These are phyloP conservation scores for Crithidia brevicula DNA, from an alignment of 208 protist genomes.

Conservation along the genomic window DNA sequence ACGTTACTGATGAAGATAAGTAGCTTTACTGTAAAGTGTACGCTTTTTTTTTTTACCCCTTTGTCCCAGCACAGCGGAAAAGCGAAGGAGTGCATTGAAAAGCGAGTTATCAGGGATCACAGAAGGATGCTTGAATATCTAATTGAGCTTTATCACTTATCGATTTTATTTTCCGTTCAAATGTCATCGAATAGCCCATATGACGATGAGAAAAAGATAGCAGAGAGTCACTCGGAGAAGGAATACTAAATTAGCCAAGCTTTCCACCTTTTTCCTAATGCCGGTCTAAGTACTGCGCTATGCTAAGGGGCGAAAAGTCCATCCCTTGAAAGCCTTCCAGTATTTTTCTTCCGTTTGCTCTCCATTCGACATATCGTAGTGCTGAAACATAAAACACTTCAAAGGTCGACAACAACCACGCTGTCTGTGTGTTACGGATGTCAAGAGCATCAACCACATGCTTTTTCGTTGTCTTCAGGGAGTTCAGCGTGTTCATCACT, in stretches of 20 bases:
- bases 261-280: no score
- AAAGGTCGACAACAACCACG: conserved; percentile 25
- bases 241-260: no score
- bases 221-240: neutral
- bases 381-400: conserved; percentile 25
- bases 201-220: conserved; percentile 12
- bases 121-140: no score
- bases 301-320: conserved; percentile 18
- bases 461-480: conserved; percentile 2
- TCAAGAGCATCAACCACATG: conserved; percentile 23
- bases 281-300: conserved; percentile 19
- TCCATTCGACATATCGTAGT: conserved; percentile 18
- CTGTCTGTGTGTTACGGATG: conserved; percentile 17
- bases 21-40: no score
- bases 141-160: no score
- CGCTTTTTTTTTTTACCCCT: no score
- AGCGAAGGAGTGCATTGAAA: no score
- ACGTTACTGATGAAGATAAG: no score
- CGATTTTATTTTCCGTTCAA: no score
- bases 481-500: conserved; percentile 28
- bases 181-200: no score
- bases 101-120: no score
- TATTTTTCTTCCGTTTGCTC: conserved; percentile 4
- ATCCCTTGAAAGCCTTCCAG: conserved; percentile 12
- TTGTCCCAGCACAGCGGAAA: no score